These are phyloP conservation scores for Rhodocollybia butyracea DNA, from an alignment of 768 basidiomycete genomes.

Conservation along the genomic window DNA sequence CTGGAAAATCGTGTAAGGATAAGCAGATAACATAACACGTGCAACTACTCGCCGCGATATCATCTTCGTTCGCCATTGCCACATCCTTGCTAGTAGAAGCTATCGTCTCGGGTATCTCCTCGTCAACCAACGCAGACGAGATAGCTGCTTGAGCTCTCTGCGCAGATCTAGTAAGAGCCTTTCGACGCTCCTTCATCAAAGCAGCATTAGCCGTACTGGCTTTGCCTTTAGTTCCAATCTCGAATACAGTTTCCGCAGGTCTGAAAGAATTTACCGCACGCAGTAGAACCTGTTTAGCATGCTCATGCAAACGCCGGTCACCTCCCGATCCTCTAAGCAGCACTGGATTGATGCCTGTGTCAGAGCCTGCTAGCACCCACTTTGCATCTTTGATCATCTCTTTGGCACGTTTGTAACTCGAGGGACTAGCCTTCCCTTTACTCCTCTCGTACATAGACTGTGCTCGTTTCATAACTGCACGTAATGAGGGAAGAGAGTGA, in stretches of 20 bases:
- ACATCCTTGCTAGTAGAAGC: constrained; percentile 29
- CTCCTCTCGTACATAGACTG: constrained; percentile 94
- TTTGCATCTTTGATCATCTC: constrained; percentile 72
- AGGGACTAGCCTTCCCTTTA: constrained; percentile 83
- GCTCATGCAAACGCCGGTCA: constrained; percentile 41
- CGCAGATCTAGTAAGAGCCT: constrained; percentile 66
- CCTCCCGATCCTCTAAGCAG: constrained; percentile 39
- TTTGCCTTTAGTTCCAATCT: constrained; percentile 63
- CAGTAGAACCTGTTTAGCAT: constrained; percentile 63
- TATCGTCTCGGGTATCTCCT: constrained; percentile 32
- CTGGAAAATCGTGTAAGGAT: constrained; percentile 30
- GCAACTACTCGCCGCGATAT: constrained; percentile 57
- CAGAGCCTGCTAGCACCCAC: constrained; percentile 67
- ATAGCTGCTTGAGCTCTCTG: constrained; percentile 39
- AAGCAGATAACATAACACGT: constrained; percentile 5
- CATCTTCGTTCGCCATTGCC: constrained; percentile 78
- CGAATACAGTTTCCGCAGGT: constrained; percentile 89
- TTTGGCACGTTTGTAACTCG: constrained; percentile 87
- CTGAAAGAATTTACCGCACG: constrained; percentile 77
- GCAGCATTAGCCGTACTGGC: constrained; percentile 58
- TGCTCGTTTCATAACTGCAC: constrained; percentile 84
- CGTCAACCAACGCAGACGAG: constrained; percentile 25
- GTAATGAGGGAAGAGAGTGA: constrained; percentile 59
- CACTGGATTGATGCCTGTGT: constrained; percentile 72
- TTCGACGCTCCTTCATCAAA: constrained; percentile 87